Conservation (phyloP, 2,329 filamentous ascomycete species). For the Colletotrichum theobromicola region DNA sequence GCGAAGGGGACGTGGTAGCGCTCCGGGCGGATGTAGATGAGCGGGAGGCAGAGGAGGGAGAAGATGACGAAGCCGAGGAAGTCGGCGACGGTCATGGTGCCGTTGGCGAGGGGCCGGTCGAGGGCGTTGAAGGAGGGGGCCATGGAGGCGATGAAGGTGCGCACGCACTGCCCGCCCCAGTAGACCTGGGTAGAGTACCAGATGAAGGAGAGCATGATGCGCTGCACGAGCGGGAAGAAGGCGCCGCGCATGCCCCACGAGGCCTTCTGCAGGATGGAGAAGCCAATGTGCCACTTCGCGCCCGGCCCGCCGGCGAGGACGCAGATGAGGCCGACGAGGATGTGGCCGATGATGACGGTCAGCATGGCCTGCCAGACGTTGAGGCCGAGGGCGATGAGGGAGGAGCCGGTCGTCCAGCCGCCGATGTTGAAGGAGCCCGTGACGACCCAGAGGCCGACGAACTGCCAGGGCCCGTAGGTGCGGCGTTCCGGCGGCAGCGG, state of each 20-base stretch:
- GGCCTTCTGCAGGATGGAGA: slow-evolving; percentile 29
- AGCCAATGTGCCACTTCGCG: slow-evolving; percentile 32
- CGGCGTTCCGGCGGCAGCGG: slow-evolving; percentile 32
- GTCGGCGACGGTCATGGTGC: slow-evolving; percentile 25
- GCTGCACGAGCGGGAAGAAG: slow-evolving; percentile 28
- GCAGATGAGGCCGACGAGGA: slow-evolving; percentile 29
- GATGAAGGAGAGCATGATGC: slow-evolving; percentile 29
- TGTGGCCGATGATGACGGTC: slow-evolving; percentile 28
- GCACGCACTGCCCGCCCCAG: slow-evolving; percentile 30
- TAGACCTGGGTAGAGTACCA: slow-evolving; percentile 30
- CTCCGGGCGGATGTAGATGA: slow-evolving; percentile 31
- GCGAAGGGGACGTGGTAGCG: slow-evolving; percentile 29
- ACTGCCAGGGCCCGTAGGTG: slow-evolving; percentile 35
- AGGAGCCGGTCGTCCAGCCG: slow-evolving; percentile 36
- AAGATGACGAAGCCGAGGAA: slow-evolving; percentile 28
- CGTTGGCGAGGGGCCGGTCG: slow-evolving; percentile 16
- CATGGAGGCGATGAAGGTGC: slow-evolving; percentile 23
- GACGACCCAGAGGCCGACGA: slow-evolving; percentile 36
- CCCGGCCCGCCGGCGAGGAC: slow-evolving; percentile 29
- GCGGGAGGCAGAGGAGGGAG: slow-evolving; percentile 27
- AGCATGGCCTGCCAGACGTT: slow-evolving; percentile 32
- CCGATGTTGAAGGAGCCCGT: slow-evolving; percentile 38
- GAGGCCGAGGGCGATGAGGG: slow-evolving; percentile 30
- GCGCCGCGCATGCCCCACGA: slow-evolving; percentile 31
- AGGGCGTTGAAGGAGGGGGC: slow-evolving; percentile 26